Evolutionary conservation across 257 asterid genomes (phyloP).

Genomic region (Solanum dulcamara): DNA sequence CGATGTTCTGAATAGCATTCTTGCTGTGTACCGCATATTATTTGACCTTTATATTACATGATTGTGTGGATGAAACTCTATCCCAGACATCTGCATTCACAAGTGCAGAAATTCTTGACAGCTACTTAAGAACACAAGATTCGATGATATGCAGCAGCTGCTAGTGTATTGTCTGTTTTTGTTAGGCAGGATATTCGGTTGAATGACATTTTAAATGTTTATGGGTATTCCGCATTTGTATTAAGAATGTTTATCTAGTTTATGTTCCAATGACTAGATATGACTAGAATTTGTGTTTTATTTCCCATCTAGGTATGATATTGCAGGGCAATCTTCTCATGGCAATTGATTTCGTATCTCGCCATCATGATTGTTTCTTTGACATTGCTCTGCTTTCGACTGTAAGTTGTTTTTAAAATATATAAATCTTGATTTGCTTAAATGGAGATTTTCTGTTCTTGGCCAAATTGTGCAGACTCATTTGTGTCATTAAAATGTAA

Average conservation of each 20-base stretch:
- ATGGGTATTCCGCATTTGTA: neutral
- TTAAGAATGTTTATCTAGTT: neutral
- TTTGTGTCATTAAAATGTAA: neutral
- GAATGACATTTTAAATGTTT: neutral
- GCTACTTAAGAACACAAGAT: neutral
- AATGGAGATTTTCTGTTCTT: neutral
- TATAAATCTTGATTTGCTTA: neutral
- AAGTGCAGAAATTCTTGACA: neutral
- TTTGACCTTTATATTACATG: neutral
- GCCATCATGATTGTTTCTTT: constrained; percentile 75
- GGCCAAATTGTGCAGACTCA: neutral
- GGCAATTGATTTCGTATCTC: constrained; percentile 85
- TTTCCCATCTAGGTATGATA: constrained; percentile 44
- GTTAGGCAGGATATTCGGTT: neutral
- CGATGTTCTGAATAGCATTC: neutral
- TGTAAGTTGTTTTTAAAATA: constrained; percentile 41
- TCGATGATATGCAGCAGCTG: neutral
- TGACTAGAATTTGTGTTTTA: neutral
- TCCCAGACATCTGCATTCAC: neutral
- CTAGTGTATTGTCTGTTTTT: neutral
- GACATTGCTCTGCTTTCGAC: constrained; percentile 82
- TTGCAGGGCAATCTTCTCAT: constrained; percentile 72
- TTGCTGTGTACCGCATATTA: neutral
- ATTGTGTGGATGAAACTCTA: neutral
- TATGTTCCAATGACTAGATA: neutral